Conservation (phyloP, 2,329 filamentous ascomycete genomes). For the Paraphaeosphaeria minitans region DNA sequence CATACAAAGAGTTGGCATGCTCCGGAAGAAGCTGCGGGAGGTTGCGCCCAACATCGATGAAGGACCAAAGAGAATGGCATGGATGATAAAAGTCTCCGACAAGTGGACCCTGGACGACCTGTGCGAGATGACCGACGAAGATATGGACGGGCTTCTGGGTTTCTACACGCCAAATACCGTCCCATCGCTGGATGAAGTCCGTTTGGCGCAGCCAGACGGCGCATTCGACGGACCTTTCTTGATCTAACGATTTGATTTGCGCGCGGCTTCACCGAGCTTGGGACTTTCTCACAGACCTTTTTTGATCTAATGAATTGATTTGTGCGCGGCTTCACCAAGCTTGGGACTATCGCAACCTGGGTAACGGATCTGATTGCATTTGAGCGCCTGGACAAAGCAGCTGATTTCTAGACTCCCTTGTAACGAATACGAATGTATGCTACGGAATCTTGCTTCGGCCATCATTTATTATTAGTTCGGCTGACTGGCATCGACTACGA, state of each 20-base stretch:
- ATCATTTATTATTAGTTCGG: neutral
- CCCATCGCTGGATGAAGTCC: conserved; percentile 51
- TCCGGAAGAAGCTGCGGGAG: conserved; percentile 79
- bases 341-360: neutral
- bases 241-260: conserved; percentile 26
- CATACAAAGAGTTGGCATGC: conserved; percentile 79
- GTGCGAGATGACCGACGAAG: conserved; percentile 78
- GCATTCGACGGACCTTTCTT: conserved; percentile 56
- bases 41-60: conserved; percentile 74
- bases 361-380: conserved; percentile 4
- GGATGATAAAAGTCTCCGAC: conserved; percentile 94
- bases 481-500: neutral
- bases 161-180: conserved; percentile 65
- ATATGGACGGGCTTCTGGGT: conserved; percentile 79
- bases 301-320: conserved; percentile 33
- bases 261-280: neutral
- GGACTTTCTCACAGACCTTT: conserved; percentile 59
- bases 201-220: conserved; percentile 46
- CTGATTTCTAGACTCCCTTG: neutral
- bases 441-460: neutral
- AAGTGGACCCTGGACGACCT: conserved; percentile 84
- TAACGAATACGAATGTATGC: conserved; percentile 4
- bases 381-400: conserved; percentile 6
- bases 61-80: conserved; percentile 87
- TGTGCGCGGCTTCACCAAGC: conserved; percentile 2